phyloP scores from a whole-genome alignment of 163 green algal species.

The Smithsoniella earleae region DNA sequence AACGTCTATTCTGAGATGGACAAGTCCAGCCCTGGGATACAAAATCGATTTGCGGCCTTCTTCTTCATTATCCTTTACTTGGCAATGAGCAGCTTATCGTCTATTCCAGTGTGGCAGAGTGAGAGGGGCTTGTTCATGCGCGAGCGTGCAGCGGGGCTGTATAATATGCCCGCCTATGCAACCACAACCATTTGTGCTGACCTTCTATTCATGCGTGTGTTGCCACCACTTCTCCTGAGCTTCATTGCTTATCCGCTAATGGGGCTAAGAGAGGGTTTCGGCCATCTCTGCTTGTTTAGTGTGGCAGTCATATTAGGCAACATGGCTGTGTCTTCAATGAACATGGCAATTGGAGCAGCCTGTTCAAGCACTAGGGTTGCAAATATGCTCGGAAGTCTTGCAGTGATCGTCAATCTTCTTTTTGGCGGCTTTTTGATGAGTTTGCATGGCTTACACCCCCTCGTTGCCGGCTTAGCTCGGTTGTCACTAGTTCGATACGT shows the following conservation, averaged over 20 bases:
- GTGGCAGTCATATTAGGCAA: constrained; percentile 4
- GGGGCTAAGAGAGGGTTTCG: constrained; percentile 39
- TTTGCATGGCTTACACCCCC: constrained; percentile 29
- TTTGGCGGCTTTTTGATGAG: constrained; percentile 63
- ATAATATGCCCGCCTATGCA: constrained; percentile 55
- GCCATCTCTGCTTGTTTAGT: neutral
- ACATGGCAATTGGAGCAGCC: constrained; percentile 42
- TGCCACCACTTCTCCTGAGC: constrained; percentile 52
- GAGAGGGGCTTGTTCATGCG: constrained; percentile 57
- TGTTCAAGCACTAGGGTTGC: constrained; percentile 45
- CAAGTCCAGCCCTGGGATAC: constrained; percentile 46
- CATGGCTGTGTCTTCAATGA: neutral
- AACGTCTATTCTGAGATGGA: constrained; percentile 50
- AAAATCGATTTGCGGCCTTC: constrained; percentile 54
- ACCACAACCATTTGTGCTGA: constrained; percentile 54
- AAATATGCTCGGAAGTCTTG: constrained; percentile 55
- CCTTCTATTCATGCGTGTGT: constrained; percentile 51
- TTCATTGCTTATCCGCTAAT: constrained; percentile 51
- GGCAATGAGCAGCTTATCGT: constrained; percentile 53
- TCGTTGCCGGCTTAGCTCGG: neutral
- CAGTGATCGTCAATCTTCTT: constrained; percentile 48
- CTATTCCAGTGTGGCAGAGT: constrained; percentile 62
- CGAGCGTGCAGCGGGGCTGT: constrained; percentile 50
- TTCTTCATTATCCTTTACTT: constrained; percentile 66
- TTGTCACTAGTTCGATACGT: constrained; percentile 42